phyloP scores from a whole-genome alignment of 495 filamentous ascomycete genomes.

The Daldinia decipiens region DNA sequence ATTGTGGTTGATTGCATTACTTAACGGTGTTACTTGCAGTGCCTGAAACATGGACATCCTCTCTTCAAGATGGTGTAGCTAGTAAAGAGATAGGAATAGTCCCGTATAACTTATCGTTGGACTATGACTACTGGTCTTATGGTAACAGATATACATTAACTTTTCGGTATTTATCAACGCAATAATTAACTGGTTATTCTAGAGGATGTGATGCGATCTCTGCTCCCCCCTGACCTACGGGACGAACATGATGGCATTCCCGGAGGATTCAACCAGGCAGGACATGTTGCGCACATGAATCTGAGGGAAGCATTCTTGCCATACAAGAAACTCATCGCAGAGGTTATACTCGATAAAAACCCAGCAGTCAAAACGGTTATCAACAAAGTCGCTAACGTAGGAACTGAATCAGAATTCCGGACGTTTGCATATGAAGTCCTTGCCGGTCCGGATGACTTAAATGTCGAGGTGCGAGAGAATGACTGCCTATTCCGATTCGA shows the following conservation, averaged over 20 bases:
- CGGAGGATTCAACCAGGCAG: conserved; percentile 84
- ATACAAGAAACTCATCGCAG: conserved; percentile 84
- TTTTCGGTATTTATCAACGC: conserved; percentile 9
- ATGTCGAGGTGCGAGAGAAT: conserved; percentile 76
- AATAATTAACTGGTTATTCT: conserved; percentile 9
- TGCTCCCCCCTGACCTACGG: conserved; percentile 72
- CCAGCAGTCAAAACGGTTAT: conserved; percentile 82
- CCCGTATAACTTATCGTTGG: conserved; percentile 77
- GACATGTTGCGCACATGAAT: conserved; percentile 94
- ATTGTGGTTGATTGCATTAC: conserved; percentile 16
- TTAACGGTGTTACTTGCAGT: conserved; percentile 60
- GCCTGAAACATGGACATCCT: conserved; percentile 76
- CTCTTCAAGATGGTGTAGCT: conserved; percentile 72
- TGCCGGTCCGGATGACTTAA: conserved; percentile 78
- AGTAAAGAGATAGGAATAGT: conserved; percentile 72
- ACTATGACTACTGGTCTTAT: conserved; percentile 88
- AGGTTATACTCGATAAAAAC: conserved; percentile 90
- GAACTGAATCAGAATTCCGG: conserved; percentile 82
- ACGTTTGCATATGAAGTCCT: conserved; percentile 96
- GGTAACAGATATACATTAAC: conserved; percentile 60
- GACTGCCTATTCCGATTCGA: conserved; percentile 75
- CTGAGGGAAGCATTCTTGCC: conserved; percentile 81
- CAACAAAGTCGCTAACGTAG: conserved; percentile 92
- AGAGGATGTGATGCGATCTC: conserved; percentile 84
- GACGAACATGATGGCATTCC: conserved; percentile 77